These are phyloP conservation scores for Rhizopogon roseolus DNA, from an alignment of 768 basidiomycete genomes.

Conservation along the genomic window DNA sequence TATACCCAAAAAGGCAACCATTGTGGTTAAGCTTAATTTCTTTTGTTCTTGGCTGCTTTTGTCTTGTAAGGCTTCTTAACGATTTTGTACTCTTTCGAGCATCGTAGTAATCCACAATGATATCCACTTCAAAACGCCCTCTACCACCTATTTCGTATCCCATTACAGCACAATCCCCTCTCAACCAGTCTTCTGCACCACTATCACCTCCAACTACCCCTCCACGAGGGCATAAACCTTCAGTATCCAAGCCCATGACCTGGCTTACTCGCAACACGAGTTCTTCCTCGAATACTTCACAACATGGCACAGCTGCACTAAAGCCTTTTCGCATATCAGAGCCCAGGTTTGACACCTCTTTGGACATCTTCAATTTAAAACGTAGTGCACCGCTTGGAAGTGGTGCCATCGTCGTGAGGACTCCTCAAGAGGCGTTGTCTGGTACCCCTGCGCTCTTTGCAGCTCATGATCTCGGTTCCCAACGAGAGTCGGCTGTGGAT, in stretches of 20 bases:
- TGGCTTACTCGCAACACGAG: conserved; percentile 39
- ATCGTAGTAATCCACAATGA: conserved; percentile 15
- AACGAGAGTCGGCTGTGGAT: conserved; percentile 6
- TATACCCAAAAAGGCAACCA: conserved; percentile 18
- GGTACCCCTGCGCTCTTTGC: conserved; percentile 15
- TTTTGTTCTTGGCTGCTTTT: conserved; percentile 5
- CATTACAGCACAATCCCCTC: conserved; percentile 22
- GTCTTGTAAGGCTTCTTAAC: conserved; percentile 17
- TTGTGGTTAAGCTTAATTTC: conserved; percentile 17
- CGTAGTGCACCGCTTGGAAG: conserved; percentile 55
- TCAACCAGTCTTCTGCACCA: conserved; percentile 11
- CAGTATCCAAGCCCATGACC: conserved; percentile 36
- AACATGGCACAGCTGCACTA: conserved; percentile 22
- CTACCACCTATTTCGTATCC: conserved; percentile 10
- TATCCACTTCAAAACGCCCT: conserved; percentile 15
- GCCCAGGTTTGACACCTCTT: conserved; percentile 30
- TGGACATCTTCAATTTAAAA: conserved; percentile 23
- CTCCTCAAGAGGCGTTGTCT: conserved; percentile 72
- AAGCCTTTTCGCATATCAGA: conserved; percentile 42
- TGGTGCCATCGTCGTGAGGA: conserved; percentile 73
- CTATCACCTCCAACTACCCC: conserved; percentile 27
- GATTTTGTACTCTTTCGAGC: conserved; percentile 5
- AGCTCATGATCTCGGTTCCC: conserved; percentile 9
- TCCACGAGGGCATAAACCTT: conserved; percentile 28
- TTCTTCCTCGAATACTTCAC: conserved; percentile 20